Conservation (phyloP, 2,329 filamentous ascomycete genomes). For the Stagonosporopsis chrysanthemi region DNA sequence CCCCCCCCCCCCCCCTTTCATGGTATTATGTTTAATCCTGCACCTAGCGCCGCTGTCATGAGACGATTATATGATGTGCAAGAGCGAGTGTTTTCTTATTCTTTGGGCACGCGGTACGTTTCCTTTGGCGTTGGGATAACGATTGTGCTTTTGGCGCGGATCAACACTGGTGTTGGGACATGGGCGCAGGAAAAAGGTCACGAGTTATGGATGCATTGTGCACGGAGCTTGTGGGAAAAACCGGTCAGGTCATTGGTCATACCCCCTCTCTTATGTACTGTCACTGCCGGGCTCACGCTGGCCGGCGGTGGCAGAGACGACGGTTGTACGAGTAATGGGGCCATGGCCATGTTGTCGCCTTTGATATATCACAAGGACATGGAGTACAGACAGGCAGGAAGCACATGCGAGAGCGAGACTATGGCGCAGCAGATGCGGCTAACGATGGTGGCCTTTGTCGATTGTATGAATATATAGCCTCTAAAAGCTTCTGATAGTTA, state of each 20-base stretch:
- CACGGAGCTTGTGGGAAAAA: conserved; percentile 44
- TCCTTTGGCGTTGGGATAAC: conserved; percentile 11
- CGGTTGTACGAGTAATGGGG: conserved; percentile 43
- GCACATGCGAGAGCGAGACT: conserved; percentile 17
- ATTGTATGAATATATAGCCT: conserved; percentile 50
- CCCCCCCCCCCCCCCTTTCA: conserved; percentile 6
- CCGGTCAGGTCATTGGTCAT: conserved; percentile 28
- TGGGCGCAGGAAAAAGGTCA: conserved; percentile 19
- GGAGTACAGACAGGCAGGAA: conserved; percentile 14
- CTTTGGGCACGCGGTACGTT: conserved; percentile 1
- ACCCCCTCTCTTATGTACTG: conserved; percentile 37
- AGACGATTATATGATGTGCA: conserved; percentile 39
- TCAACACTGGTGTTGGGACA: conserved; percentile 33
- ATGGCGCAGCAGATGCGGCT: conserved; percentile 21
- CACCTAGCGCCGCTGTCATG: conserved; percentile 27
- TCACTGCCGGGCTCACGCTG: conserved; percentile 10
- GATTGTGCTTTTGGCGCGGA: conserved; percentile 18
- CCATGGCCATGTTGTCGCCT: conserved; percentile 31
- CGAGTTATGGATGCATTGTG: conserved; percentile 29
- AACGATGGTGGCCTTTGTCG: conserved; percentile 44
- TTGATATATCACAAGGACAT: conserved; percentile 3
- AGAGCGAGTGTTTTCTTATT: conserved; percentile 25
- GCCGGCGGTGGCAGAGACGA: conserved; percentile 16
- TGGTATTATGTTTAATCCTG: conserved; percentile 39
- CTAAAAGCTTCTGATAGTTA: conserved; percentile 35